phyloP scores from a whole-genome alignment of 306 rosid species.

The Begonia peltatifolia region DNA sequence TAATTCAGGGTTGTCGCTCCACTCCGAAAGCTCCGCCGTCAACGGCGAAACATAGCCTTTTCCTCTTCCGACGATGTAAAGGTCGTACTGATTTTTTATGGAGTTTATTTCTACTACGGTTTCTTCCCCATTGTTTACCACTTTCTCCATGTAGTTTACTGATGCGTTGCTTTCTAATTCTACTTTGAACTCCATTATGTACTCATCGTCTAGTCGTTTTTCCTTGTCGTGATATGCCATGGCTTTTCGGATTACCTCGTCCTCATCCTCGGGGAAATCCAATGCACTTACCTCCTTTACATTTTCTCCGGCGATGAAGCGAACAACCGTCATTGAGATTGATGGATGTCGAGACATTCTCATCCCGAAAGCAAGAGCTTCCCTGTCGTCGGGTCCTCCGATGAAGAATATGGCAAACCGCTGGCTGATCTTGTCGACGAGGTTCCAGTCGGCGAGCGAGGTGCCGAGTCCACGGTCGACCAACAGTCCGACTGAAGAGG shows the following conservation, averaged over 20 bases:
- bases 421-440: not conserved
- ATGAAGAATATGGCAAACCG: slow-evolving; percentile 26
- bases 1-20: slow-evolving; percentile 40
- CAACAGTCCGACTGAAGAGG: slow-evolving; percentile 12
- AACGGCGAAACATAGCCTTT: slow-evolving; percentile 8
- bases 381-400: slow-evolving; percentile 48
- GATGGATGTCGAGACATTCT: slow-evolving; percentile 67
- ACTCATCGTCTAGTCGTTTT: slow-evolving; percentile 24
- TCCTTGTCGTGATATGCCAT: slow-evolving; percentile 3
- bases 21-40: slow-evolving; percentile 14
- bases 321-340: slow-evolving; percentile 20
- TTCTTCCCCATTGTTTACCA: slow-evolving; percentile 18
- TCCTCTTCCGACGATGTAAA: slow-evolving; percentile 43
- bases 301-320: slow-evolving; percentile 13
- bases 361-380: slow-evolving; percentile 47
- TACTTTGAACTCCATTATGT: slow-evolving; percentile 17
- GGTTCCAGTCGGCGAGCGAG: not conserved
- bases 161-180: slow-evolving; percentile 11
- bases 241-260: not conserved
- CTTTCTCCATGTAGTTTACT: slow-evolving; percentile 16
- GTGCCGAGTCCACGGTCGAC: slow-evolving; percentile 12
- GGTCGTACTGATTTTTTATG: slow-evolving; percentile 18
- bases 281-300: not conserved
- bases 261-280: not conserved
- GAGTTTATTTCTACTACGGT: slow-evolving; percentile 12